Conservation (phyloP, 768 basidiomycete species). For the Kwoniella bestiolae region DNA sequence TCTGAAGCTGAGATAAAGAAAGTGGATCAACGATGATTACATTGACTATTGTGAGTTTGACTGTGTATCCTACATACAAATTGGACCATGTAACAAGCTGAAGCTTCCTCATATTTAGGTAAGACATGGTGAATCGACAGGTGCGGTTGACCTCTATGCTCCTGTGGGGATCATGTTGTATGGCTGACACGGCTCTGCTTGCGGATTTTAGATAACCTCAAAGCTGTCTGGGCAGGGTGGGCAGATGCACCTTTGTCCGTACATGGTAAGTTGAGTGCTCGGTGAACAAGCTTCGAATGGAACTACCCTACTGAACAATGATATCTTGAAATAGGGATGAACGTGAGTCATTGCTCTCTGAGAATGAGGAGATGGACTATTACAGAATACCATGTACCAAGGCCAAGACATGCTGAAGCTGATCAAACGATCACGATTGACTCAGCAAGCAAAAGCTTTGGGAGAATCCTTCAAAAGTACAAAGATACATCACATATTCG, state of each 20-base stretch:
- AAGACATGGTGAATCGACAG: constrained; percentile 56
- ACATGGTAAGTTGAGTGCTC: constrained; percentile 50
- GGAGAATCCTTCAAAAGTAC: constrained; percentile 46
- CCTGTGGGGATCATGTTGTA: neutral
- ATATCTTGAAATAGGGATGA: constrained; percentile 52
- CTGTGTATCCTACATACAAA: neutral
- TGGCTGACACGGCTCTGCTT: neutral
- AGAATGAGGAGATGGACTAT: too few species aligned
- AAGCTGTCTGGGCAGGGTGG: constrained; percentile 56
- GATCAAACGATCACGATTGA: neutral
- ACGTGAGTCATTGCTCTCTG: constrained; percentile 31
- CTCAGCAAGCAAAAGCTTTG: constrained; percentile 58
- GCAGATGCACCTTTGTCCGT: constrained; percentile 56
- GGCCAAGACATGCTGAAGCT: too few species aligned
- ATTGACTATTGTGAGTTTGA: constrained; percentile 2
- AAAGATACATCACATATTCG: constrained; percentile 54
- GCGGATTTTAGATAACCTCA: constrained; percentile 47
- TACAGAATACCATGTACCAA: too few species aligned
- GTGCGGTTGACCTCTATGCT: constrained; percentile 20
- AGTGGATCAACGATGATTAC: constrained; percentile 6
- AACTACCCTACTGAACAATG: neutral
- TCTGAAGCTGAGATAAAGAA: too few species aligned
- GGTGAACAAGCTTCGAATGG: neutral
- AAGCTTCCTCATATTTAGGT: constrained; percentile 29
- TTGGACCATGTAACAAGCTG: neutral